phyloP scores from a whole-genome alignment of 805 yeast species.

The Lipomyces japonicus region DNA sequence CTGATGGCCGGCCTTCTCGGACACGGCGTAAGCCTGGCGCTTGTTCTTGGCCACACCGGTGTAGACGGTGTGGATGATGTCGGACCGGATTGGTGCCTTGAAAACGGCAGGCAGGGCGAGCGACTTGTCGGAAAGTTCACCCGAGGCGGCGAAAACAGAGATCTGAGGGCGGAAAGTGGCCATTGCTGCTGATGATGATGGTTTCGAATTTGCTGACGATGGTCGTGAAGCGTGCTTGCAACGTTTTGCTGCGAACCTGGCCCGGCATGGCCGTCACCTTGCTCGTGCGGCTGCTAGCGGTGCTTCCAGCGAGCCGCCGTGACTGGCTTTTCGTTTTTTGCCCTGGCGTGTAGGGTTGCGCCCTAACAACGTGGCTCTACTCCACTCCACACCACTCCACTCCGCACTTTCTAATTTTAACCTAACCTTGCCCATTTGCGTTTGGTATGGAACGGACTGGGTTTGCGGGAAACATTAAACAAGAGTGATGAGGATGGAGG shows the following conservation, averaged over 20 bases:
- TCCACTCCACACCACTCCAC: no score
- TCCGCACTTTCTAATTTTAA: no score
- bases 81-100: conserved; percentile 99
- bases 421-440: no score
- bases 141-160: conserved; percentile 83
- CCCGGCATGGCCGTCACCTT: background rate
- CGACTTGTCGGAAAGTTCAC: conserved; percentile 79
- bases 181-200: conserved; percentile 5
- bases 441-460: no score
- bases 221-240: background rate
- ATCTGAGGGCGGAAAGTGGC: conserved; percentile 43
- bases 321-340: conserved; percentile 10
- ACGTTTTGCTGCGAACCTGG: background rate
- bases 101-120: conserved; percentile 97
- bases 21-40: conserved; percentile 99
- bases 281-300: conserved; percentile 2
- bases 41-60: conserved; percentile 99
- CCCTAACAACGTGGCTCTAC: background rate
- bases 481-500: no score
- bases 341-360: conserved; percentile 3
- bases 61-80: conserved; percentile 98
- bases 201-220: background rate
- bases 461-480: no score
- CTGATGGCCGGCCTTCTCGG: conserved; percentile 99
- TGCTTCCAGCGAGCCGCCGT: background rate